phyloP scores from a whole-genome alignment of 768 basidiomycete genomes.

The Hypholoma sublateritium region DNA sequence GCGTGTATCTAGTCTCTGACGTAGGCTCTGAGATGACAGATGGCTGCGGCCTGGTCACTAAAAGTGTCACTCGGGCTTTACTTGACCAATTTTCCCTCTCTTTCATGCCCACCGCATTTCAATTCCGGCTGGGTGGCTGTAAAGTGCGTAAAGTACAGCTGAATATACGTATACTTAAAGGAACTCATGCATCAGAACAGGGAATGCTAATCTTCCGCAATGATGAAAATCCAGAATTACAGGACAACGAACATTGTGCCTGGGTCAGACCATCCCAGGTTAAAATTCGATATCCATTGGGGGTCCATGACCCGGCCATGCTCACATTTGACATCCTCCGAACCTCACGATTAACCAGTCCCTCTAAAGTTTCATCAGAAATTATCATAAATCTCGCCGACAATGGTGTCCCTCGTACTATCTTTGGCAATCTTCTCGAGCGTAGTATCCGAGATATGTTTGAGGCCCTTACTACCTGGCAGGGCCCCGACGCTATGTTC shows the following conservation, averaged over 20 bases:
- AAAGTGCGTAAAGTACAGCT: constrained; percentile 33
- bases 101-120: constrained; percentile 43
- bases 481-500: constrained; percentile 40
- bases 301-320: constrained; percentile 36
- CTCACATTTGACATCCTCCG: constrained; percentile 53
- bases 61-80: constrained; percentile 30
- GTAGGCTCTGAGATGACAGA: constrained; percentile 53
- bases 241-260: constrained; percentile 13
- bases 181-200: constrained; percentile 17
- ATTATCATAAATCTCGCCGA: constrained; percentile 64
- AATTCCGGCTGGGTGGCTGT: constrained; percentile 46
- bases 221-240: constrained; percentile 5
- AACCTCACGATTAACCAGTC: constrained; percentile 44
- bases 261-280: constrained; percentile 41
- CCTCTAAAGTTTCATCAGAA: constrained; percentile 51
- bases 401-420: constrained; percentile 50
- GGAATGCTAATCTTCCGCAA: constrained; percentile 37
- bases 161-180: not conserved
- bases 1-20: constrained; percentile 19
- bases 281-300: constrained; percentile 41
- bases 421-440: constrained; percentile 41
- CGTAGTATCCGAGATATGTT: constrained; percentile 33
- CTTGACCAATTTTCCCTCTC: constrained; percentile 31
- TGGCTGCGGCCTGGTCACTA: constrained; percentile 48
- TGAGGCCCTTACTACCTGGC: constrained; percentile 42